These are phyloP conservation scores for Blyttiomyces sp. DNA, from an alignment of 371 early-diverging fungal species.

Conservation along the genomic window DNA sequence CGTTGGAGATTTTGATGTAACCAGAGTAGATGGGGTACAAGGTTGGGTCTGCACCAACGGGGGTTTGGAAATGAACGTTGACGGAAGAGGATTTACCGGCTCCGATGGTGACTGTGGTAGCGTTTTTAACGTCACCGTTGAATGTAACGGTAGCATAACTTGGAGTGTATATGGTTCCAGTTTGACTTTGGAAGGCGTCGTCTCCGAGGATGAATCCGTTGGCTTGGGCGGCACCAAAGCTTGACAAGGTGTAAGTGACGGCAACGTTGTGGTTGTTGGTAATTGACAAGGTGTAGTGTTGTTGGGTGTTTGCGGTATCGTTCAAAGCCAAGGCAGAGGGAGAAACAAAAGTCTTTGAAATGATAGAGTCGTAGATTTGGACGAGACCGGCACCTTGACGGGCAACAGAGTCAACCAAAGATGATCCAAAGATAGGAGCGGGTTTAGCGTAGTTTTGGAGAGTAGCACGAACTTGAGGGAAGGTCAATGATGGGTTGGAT, in stretches of 20 bases:
- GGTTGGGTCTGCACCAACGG: slow-evolving; percentile 4
- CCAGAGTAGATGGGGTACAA: slow-evolving; percentile 26
- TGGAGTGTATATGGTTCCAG: slow-evolving; percentile 9
- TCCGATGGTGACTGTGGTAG: slow-evolving; percentile 4
- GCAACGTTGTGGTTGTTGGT: slow-evolving; percentile 55
- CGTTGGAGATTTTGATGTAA: slow-evolving; percentile 7
- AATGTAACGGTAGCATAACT: neutral
- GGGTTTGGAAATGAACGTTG: slow-evolving; percentile 1
- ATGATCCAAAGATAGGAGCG: slow-evolving; percentile 30
- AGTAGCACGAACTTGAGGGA: slow-evolving; percentile 4
- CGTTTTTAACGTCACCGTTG: neutral
- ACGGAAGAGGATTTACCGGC: neutral
- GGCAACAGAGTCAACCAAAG: slow-evolving; percentile 44
- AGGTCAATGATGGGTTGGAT: neutral
- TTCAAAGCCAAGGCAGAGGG: slow-evolving; percentile 64
- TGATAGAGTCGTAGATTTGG: slow-evolving; percentile 60
- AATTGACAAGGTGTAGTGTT: slow-evolving; percentile 44
- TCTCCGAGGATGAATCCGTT: slow-evolving; percentile 6
- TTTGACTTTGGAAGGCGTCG: slow-evolving; percentile 10
- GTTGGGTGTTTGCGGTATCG: slow-evolving; percentile 48
- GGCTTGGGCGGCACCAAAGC: slow-evolving; percentile 26
- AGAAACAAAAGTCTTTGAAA: slow-evolving; percentile 43
- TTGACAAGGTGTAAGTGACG: slow-evolving; percentile 51
- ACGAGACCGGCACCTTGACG: slow-evolving; percentile 77
- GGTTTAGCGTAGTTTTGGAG: slow-evolving; percentile 57